These are phyloP conservation scores for Corchorus capsularis DNA, from an alignment of 345 rosid species.

Conservation along the genomic window DNA sequence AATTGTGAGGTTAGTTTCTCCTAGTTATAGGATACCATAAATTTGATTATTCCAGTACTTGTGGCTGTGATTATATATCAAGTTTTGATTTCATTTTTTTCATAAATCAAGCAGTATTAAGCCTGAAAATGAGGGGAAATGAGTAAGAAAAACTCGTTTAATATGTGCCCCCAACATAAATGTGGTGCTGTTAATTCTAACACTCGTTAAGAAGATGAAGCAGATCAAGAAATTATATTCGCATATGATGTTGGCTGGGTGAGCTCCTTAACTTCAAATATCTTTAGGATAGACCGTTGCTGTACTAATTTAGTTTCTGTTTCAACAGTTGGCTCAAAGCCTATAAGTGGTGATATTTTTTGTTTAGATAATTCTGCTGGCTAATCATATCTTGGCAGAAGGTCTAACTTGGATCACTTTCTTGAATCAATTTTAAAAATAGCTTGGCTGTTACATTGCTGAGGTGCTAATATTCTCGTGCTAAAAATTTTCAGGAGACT, in stretches of 20 bases:
- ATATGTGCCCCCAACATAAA: conserved; percentile 78
- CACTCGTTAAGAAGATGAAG: conserved; percentile 85
- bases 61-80: neutral
- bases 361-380: neutral
- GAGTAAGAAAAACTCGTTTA: conserved; percentile 66
- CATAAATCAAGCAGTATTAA: conserved; percentile 50
- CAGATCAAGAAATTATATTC: conserved; percentile 76
- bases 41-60: neutral
- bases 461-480: conserved; percentile 16
- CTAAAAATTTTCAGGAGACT: conserved; percentile 48
- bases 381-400: neutral
- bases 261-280: conserved; percentile 25
- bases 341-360: neutral
- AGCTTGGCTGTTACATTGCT: neutral
- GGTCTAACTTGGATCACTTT: neutral
- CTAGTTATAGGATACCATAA: neutral
- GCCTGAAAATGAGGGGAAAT: conserved; percentile 80
- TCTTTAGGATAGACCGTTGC: neutral
- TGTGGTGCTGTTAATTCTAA: conserved; percentile 76
- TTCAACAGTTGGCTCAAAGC: neutral
- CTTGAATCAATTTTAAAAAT: neutral
- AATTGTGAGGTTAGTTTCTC: conserved; percentile 74
- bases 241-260: conserved; percentile 92
- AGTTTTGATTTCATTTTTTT: neutral
- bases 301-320: neutral